Conservation (phyloP, 306 rosid species). For the Luffa aegyptiaca region DNA sequence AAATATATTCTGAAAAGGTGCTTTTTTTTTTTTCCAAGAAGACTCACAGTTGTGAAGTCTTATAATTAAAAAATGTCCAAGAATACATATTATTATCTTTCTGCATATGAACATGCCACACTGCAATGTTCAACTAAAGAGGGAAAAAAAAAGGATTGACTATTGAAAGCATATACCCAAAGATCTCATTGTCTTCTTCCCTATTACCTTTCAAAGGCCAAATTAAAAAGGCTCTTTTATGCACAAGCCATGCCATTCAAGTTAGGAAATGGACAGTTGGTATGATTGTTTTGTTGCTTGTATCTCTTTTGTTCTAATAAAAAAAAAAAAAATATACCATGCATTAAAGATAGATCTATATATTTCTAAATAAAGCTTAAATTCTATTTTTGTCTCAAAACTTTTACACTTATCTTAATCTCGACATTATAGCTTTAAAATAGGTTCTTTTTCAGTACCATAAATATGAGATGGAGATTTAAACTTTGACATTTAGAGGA, state of each 20-base stretch:
- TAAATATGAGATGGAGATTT: too few species aligned
- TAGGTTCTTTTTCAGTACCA: too few species aligned
- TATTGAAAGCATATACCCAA: background rate
- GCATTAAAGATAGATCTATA: too few species aligned
- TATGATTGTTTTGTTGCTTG: background rate
- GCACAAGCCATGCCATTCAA: background rate
- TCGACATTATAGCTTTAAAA: background rate
- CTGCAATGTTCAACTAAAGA: background rate
- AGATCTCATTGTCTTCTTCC: background rate
- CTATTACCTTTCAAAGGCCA: background rate
- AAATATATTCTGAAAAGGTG: background rate
- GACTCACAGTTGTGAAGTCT: background rate
- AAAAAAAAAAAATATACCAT: too few species aligned
- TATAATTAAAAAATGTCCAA: background rate
- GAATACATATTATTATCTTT: background rate
- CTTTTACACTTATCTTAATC: background rate
- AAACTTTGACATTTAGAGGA: too few species aligned
- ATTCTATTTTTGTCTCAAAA: background rate
- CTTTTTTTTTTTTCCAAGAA: background rate
- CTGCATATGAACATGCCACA: background rate
- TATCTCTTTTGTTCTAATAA: background rate
- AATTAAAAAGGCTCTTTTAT: background rate
- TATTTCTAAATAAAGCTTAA: too few species aligned
- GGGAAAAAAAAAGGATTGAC: background rate
- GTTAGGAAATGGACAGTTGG: background rate